phyloP scores from a whole-genome alignment of 2,329 filamentous ascomycete genomes.

The Pseudopithomyces maydicus region DNA sequence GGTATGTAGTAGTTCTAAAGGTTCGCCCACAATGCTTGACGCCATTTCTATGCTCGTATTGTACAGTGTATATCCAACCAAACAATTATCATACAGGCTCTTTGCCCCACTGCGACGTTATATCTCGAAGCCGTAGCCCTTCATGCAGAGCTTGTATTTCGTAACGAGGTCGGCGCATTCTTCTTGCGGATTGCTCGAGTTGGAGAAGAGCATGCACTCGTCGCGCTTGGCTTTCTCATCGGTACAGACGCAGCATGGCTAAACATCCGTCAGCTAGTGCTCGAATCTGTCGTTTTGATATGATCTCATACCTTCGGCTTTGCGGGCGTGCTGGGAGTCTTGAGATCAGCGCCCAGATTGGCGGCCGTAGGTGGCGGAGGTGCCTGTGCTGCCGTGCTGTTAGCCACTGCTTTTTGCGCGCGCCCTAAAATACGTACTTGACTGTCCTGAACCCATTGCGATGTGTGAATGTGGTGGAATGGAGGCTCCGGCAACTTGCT shows the following conservation, averaged over 20 bases:
- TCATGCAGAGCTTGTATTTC: conserved; percentile 91
- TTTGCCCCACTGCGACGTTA: conserved; percentile 11
- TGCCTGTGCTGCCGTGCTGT: conserved; percentile 28
- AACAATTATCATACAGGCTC: conserved; percentile 10
- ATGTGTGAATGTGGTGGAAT: conserved; percentile 12
- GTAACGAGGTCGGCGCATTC: conserved; percentile 85
- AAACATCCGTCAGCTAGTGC: conserved; percentile 1
- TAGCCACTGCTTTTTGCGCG: conserved; percentile 11
- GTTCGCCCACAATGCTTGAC: conserved; percentile 28
- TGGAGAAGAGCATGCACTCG: conserved; percentile 99
- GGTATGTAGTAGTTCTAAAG: conserved; percentile 19
- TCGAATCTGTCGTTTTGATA: neutral
- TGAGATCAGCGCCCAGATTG: conserved; percentile 54
- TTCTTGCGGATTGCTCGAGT: conserved; percentile 75
- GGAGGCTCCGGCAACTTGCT: conserved; percentile 17
- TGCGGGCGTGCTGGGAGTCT: conserved; percentile 45
- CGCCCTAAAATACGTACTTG: conserved; percentile 11
- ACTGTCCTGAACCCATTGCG: conserved; percentile 41
- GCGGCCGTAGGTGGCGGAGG: conserved; percentile 36
- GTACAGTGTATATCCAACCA: conserved; percentile 24
- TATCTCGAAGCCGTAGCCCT: conserved; percentile 83
- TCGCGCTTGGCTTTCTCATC: conserved; percentile 90
- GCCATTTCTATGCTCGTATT: conserved; percentile 38
- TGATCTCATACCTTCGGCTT: conserved; percentile 49
- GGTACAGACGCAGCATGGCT: conserved; percentile 99